Evolutionary conservation across 2,329 filamentous ascomycete genomes (phyloP).

Genomic region (Aspergillus amoenus): DNA sequence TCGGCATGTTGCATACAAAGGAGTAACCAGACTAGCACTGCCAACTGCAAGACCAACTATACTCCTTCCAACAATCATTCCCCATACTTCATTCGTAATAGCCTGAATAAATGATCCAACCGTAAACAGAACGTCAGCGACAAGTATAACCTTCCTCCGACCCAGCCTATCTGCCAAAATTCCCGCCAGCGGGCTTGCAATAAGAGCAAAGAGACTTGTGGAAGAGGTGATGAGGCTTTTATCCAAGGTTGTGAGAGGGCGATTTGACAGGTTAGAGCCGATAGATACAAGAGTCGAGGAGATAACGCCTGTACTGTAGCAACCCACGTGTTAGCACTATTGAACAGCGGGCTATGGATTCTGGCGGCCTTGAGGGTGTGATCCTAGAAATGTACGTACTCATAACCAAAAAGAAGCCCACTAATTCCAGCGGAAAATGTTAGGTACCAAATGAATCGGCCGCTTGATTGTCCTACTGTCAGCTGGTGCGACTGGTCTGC

Average conservation of each 20-base stretch:
- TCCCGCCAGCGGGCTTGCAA: constrained; percentile 56
- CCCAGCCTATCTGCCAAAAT: constrained; percentile 52
- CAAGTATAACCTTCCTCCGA: constrained; percentile 48
- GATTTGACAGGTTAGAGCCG: constrained; percentile 52
- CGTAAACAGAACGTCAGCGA: constrained; percentile 47
- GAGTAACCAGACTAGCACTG: constrained; percentile 70
- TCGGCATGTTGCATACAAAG: constrained; percentile 52
- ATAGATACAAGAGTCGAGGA: constrained; percentile 60
- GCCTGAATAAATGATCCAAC: constrained; percentile 47
- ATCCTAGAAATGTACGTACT: constrained; percentile 39
- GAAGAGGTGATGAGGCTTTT: constrained; percentile 60
- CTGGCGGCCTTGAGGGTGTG: neutral
- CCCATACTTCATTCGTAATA: constrained; percentile 39
- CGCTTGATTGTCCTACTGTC: constrained; percentile 25
- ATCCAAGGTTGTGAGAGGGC: constrained; percentile 53
- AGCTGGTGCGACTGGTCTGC: constrained; percentile 13
- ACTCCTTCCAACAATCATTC: constrained; percentile 48
- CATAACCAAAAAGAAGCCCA: constrained; percentile 62
- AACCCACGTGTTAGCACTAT: constrained; percentile 16
- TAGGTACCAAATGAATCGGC: constrained; percentile 55
- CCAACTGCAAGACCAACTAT: constrained; percentile 50
- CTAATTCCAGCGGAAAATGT: constrained; percentile 59
- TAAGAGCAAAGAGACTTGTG: constrained; percentile 57
- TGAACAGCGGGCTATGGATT: neutral
- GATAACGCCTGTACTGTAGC: constrained; percentile 58